Evolutionary conservation across 2,329 filamentous ascomycete species (phyloP).

Genomic region (Corynespora cassiicola): DNA sequence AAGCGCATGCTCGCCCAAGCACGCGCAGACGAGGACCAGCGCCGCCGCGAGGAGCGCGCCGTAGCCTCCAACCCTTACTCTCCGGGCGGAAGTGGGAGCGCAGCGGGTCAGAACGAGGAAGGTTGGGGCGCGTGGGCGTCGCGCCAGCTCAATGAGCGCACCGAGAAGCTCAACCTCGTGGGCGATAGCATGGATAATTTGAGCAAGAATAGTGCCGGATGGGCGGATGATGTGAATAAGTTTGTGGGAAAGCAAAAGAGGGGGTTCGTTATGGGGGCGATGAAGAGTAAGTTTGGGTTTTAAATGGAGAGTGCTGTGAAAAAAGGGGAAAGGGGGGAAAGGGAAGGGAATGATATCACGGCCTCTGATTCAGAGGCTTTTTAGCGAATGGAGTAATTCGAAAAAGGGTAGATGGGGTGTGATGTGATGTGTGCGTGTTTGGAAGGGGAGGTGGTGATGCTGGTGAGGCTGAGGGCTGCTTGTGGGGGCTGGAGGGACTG

Average conservation of each 20-base stretch:
- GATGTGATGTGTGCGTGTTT: too few relatives aligned
- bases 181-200: slow-evolving; percentile 85
- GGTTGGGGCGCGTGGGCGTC: slow-evolving; percentile 80
- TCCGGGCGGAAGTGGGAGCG: too few relatives aligned
- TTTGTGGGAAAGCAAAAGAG: slow-evolving; percentile 87
- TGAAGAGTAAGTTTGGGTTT: slow-evolving; percentile 46
- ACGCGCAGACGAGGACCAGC: slow-evolving; percentile 73
- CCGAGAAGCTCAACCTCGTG: slow-evolving; percentile 83
- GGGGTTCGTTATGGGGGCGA: slow-evolving; percentile 73
- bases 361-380: too few relatives aligned
- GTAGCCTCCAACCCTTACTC: slow-evolving; percentile 23
- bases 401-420: too few relatives aligned
- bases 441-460: too few relatives aligned
- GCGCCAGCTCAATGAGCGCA: slow-evolving; percentile 86
- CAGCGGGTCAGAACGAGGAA: slow-evolving; percentile 44
- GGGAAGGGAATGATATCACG: too few relatives aligned
- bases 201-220: slow-evolving; percentile 80
- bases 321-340: background rate
- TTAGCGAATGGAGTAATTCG: too few relatives aligned
- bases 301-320: slow-evolving; percentile 15
- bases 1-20: slow-evolving; percentile 87
- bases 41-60: slow-evolving; percentile 43
- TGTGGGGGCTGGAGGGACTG: too few relatives aligned
- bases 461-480: too few relatives aligned
- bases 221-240: slow-evolving; percentile 87